phyloP scores from a whole-genome alignment of 345 rosid genomes.

The Geranium rotundifolium region DNA sequence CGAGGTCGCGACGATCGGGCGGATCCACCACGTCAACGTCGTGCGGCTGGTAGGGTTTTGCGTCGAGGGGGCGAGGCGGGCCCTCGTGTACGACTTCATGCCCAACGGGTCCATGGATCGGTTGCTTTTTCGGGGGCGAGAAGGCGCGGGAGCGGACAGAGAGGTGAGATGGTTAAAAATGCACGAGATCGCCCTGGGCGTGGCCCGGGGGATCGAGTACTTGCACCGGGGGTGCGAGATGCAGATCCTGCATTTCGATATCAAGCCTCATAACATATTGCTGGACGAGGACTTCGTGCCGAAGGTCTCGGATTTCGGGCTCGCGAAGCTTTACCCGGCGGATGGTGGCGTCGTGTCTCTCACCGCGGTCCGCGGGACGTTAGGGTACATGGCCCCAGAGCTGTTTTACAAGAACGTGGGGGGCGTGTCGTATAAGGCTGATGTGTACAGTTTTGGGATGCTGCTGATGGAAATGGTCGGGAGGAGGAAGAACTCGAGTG shows the following conservation, averaged over 20 bases:
- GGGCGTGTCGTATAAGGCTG: constrained; percentile 9
- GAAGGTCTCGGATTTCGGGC: constrained; percentile 23
- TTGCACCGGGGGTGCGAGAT: constrained; percentile 22
- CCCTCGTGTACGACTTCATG: constrained; percentile 18
- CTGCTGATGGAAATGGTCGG: constrained; percentile 17
- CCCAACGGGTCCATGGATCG: constrained; percentile 22
- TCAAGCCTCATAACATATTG: too few species aligned
- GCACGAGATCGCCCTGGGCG: constrained; percentile 12
- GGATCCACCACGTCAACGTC: constrained; percentile 23
- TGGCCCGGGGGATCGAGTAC: constrained; percentile 20
- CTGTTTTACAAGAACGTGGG: constrained; percentile 6
- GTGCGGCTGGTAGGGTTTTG: constrained; percentile 18
- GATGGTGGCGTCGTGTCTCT: constrained; percentile 3
- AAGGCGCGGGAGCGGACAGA: neutral
- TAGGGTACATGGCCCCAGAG: neutral
- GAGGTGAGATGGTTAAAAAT: constrained; percentile 13
- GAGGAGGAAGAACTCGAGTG: constrained; percentile 8
- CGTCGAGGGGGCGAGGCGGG: constrained; percentile 9
- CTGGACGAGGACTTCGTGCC: constrained; percentile 3
- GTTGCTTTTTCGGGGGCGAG: constrained; percentile 6
- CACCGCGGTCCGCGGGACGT: constrained; percentile 18
- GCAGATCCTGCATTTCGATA: constrained; percentile 13
- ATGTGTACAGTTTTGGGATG: constrained; percentile 20
- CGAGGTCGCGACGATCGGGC: constrained; percentile 14
- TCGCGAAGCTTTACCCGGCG: constrained; percentile 16